Evolutionary conservation across 2,329 filamentous ascomycete species (phyloP).

Genomic region (Pestalotiopsis sp.): DNA sequence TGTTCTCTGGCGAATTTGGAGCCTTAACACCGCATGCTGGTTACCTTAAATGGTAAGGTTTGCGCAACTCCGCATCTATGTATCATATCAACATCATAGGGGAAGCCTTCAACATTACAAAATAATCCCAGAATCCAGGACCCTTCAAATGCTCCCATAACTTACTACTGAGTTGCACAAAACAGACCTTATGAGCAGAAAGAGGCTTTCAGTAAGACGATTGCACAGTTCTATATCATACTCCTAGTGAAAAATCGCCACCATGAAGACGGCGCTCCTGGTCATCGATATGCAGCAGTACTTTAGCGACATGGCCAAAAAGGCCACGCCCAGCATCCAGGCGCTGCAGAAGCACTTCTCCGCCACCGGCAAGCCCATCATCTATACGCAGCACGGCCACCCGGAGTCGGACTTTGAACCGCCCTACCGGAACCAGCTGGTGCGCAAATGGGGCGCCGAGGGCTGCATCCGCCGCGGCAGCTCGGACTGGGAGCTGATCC

Average conservation of each 20-base stretch:
- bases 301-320: constrained; percentile 36
- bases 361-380: constrained; percentile 26
- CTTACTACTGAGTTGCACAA: background rate
- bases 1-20: no score
- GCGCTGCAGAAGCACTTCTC: constrained; percentile 26
- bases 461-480: constrained; percentile 34
- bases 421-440: constrained; percentile 38
- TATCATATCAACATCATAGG: background rate
- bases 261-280: constrained; percentile 36
- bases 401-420: constrained; percentile 31
- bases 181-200: background rate
- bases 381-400: constrained; percentile 45
- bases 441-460: constrained; percentile 38
- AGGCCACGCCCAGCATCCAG: constrained; percentile 36
- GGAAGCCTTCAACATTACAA: background rate
- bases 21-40: background rate
- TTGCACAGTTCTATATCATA: background rate
- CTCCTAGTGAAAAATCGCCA: background rate
- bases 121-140: no score
- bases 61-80: background rate
- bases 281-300: constrained; percentile 43
- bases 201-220: background rate
- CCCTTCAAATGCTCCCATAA: background rate
- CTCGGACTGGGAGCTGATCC: constrained; percentile 35
- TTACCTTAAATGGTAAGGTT: background rate